These are phyloP conservation scores for Dimargaris cristalligena DNA, from an alignment of 192 early-diverging fungal species.

Conservation along the genomic window DNA sequence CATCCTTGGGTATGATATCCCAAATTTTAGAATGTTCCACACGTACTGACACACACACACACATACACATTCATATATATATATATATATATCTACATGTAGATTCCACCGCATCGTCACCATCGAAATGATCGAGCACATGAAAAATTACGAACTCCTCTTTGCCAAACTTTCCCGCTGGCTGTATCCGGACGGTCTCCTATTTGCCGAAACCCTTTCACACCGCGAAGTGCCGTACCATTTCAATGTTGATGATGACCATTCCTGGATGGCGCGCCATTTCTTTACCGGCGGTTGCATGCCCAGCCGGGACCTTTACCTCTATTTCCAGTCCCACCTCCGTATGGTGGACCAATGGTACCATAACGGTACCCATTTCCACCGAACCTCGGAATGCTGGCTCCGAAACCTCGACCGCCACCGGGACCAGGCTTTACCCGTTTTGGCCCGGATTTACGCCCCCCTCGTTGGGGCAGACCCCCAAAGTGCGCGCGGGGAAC, in stretches of 20 bases:
- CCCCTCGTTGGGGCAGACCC: not conserved
- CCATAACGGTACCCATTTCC: conserved; percentile 40
- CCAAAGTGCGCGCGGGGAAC: not conserved
- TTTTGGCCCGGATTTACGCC: not conserved
- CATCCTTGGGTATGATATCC: no score
- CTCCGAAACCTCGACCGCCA: conserved; percentile 27
- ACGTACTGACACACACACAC: no score
- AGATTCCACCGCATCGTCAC: conserved; percentile 52
- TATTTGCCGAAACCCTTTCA: conserved; percentile 46
- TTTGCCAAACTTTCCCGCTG: conserved; percentile 32
- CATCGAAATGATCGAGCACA: conserved; percentile 64
- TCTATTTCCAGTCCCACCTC: conserved; percentile 40
- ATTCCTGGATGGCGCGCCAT: conserved; percentile 35
- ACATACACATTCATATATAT: no score
- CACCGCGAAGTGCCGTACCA: conserved; percentile 38
- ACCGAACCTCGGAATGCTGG: conserved; percentile 36
- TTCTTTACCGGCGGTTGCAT: conserved; percentile 48
- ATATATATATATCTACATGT: no score
- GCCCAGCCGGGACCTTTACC: conserved; percentile 32
- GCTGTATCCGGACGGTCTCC: conserved; percentile 34
- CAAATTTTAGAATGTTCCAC: no score
- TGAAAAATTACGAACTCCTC: conserved; percentile 40
- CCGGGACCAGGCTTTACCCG: not conserved
- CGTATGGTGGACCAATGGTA: conserved; percentile 38
- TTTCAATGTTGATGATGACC: conserved; percentile 31